Conservation (phyloP, 164 flowering plant species). For the Paratinospora sagittata region DNA sequence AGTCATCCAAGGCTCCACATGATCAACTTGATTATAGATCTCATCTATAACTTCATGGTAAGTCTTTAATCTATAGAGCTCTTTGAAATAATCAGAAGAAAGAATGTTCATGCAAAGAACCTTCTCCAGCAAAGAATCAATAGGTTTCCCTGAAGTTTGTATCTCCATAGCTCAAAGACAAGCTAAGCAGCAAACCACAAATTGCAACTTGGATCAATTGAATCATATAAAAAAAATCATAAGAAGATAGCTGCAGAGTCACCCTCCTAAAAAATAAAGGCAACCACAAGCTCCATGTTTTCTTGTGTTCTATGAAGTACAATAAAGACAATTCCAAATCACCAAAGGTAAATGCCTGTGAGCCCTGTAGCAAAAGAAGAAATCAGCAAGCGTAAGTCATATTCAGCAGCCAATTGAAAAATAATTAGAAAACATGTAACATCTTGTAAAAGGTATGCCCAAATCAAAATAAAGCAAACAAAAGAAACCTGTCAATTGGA, state of each 20-base stretch:
- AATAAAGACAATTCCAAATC: not conserved
- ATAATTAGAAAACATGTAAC: not conserved
- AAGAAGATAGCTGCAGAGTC: not conserved
- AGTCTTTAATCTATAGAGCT: constrained; percentile 84
- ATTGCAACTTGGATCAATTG: constrained; percentile 1
- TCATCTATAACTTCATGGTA: constrained; percentile 97
- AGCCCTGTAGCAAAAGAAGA: not conserved
- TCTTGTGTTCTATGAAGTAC: not conserved
- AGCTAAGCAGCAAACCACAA: constrained; percentile 4
- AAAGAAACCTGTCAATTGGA: too few relatives aligned
- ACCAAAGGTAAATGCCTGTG: not conserved
- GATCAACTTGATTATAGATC: constrained; percentile 92
- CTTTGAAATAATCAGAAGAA: constrained; percentile 95
- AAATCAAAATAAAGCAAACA: too few relatives aligned
- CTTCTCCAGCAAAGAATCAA: constrained; percentile 83
- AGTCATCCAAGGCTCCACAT: constrained; percentile 99
- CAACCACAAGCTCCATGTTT: not conserved
- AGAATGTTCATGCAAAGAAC: constrained; percentile 95
- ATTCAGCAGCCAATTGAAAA: not conserved
- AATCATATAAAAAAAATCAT: not conserved
- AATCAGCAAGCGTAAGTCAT: not conserved
- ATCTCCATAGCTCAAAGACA: constrained; percentile 44
- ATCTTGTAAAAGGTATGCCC: too few relatives aligned
- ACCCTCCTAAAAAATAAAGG: not conserved
- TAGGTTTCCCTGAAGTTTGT: constrained; percentile 75